These are phyloP conservation scores for Melampsora larici-populina DNA, from an alignment of 1,284 basidiomycete species.

Conservation along the genomic window DNA sequence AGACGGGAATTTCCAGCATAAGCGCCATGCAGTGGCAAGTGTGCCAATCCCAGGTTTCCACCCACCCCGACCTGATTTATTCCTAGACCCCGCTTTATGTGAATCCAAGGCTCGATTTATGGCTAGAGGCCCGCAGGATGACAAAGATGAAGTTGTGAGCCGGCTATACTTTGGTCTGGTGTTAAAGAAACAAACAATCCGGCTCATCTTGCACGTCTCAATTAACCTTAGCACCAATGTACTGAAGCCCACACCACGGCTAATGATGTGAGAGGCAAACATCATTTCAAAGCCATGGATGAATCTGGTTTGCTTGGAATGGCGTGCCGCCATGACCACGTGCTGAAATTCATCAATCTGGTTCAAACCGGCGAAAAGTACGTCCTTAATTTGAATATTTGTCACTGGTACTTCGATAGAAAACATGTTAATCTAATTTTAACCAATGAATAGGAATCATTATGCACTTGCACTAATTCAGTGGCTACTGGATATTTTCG, in stretches of 20 bases:
- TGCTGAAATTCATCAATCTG: neutral
- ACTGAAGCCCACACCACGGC: slow-evolving; percentile 1
- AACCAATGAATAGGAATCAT: too few relatives aligned
- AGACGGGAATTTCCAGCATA: too few relatives aligned
- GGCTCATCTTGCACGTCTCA: neutral
- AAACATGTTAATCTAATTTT: too few relatives aligned
- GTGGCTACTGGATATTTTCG: neutral
- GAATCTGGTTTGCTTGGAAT: neutral
- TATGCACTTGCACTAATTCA: neutral
- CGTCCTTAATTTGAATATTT: too few relatives aligned
- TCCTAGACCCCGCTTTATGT: neutral
- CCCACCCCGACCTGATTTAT: too few relatives aligned
- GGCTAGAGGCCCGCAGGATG: neutral
- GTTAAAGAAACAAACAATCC: neutral
- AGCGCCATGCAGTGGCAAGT: too few relatives aligned
- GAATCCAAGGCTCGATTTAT: neutral
- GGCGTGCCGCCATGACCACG: too few relatives aligned
- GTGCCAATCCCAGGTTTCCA: too few relatives aligned
- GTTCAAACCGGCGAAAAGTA: too few relatives aligned
- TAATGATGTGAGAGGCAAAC: neutral
- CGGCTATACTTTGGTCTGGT: neutral
- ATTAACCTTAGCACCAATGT: neutral
- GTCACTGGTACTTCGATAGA: too few relatives aligned
- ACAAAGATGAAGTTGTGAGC: neutral
- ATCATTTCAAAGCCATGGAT: neutral